phyloP scores from a whole-genome alignment of 371 early-diverging fungal genomes.

The Syncephalastrum monosporum region DNA sequence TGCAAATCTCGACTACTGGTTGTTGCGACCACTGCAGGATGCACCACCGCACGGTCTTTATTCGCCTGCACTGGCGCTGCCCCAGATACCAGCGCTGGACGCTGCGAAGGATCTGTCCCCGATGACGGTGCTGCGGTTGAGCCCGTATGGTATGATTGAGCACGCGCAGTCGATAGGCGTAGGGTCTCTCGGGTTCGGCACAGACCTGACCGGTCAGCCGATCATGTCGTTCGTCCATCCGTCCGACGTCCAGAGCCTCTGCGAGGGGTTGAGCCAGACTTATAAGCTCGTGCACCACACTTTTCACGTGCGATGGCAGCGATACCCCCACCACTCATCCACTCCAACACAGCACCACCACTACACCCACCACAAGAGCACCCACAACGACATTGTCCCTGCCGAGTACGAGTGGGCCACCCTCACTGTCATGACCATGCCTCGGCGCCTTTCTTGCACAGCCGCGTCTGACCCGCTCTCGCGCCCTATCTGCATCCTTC shows the following conservation, averaged over 20 bases:
- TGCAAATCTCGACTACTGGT: slow-evolving; percentile 33
- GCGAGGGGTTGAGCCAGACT: slow-evolving; percentile 22
- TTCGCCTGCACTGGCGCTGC: neutral
- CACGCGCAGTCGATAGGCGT: slow-evolving; percentile 9
- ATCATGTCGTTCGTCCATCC: slow-evolving; percentile 44
- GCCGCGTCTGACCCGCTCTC: slow-evolving; percentile 3
- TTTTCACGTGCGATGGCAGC: slow-evolving; percentile 30
- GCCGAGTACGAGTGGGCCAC: slow-evolving; percentile 7
- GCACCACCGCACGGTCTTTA: neutral
- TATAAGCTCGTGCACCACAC: slow-evolving; percentile 11
- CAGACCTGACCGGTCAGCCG: slow-evolving; percentile 30
- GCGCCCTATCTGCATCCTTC: too few relatives aligned
- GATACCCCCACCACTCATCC: too few relatives aligned
- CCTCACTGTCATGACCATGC: slow-evolving; percentile 7
- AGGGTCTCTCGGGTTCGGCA: slow-evolving; percentile 16
- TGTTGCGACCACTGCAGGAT: slow-evolving; percentile 21
- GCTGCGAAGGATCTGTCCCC: slow-evolving; percentile 6
- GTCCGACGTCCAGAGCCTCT: slow-evolving; percentile 31
- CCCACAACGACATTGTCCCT: neutral
- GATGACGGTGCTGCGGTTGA: slow-evolving; percentile 25
- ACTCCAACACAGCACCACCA: too few relatives aligned
- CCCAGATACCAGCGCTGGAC: neutral
- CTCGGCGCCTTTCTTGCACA: slow-evolving; percentile 10
- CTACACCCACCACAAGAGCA: neutral
- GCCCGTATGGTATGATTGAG: slow-evolving; percentile 36